Conservation (phyloP, 2,329 filamentous ascomycete species). For the Penicillium corylophilum region DNA sequence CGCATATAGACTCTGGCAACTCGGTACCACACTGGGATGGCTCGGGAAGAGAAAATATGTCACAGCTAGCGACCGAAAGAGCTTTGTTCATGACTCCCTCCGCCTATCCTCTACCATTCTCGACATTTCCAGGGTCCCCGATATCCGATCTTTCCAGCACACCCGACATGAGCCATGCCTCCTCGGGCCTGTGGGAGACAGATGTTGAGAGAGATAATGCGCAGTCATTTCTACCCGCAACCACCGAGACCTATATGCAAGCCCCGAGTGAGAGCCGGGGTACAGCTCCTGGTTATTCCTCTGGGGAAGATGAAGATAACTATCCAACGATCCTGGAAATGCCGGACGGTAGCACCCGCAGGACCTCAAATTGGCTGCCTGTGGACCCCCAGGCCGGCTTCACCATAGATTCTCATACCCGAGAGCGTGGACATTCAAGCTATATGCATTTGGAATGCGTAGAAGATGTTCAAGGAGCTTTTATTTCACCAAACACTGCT, state of each 20-base stretch:
- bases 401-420: conserved; percentile 20
- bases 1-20: background rate
- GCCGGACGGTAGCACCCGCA: conserved; percentile 33
- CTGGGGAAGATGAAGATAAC: conserved; percentile 10
- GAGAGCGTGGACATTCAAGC: background rate
- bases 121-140: conserved; percentile 14
- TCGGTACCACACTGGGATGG: background rate
- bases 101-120: background rate
- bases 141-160: conserved; percentile 23
- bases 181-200: conserved; percentile 21
- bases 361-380: conserved; percentile 33
- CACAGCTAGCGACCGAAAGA: conserved; percentile 16
- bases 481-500: background rate
- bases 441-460: background rate
- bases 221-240: background rate
- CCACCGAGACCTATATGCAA: background rate
- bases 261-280: background rate
- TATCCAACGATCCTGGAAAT: conserved; percentile 30
- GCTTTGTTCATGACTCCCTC: conserved; percentile 19
- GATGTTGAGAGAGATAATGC: conserved; percentile 22
- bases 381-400: conserved; percentile 31
- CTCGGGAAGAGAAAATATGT: background rate
- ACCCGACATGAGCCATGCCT: conserved; percentile 20
- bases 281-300: background rate
- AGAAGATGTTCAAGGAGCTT: background rate